Base-by-base conservation (phyloP, 2,329 filamentous ascomycete species). In the Xylaria sp. region DNA sequence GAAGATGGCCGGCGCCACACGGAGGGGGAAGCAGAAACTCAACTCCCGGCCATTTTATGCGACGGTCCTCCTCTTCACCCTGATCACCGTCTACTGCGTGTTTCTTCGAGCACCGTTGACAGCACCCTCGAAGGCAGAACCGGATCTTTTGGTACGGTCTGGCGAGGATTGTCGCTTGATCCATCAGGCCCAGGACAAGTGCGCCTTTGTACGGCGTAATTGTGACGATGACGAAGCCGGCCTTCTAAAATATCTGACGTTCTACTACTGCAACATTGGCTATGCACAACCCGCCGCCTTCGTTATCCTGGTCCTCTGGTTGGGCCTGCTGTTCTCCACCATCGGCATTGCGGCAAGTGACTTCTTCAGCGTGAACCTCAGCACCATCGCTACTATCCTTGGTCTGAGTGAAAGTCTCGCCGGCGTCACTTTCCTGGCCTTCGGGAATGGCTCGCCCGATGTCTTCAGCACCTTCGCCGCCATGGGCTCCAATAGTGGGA, bases 401-500 rank as follows among this genome's bases (percentile, higher is more conserved):
- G 92, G 93, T 18, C 88, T 99, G 78, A 97, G 92, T 71, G 92
- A 99, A 76, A 97, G 91, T 71, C 82, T 99, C 73, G 92, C 94
- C 0, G 94, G 94, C 34, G 95, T 99, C 22, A 99, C 94, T 0
- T 96, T 99, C 66, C 77, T 99, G 48, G 94, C 94, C 7, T 95
- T 99, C 73, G 94, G 94, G 61, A 99, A 99, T 77, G 94, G 94
- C 48, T 97, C 93, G 57, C 94, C 94, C 2, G 94, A 99, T 73
- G 92, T 99, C 42, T 99, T 99, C 73, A 97, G 92, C 62, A 99
- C 94, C 2, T 97, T 99, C 74, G 94, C 94, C 16, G 95, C 94
- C 63, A 97, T 99, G 91, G 88, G 87, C 67, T 96, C 92, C 20
- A 91, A 97, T 68, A 97, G 92, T 70, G 93, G 93, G n/a, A 95